phyloP scores from a whole-genome alignment of 176 grass and related monocot species.

The Leersia perrieri region DNA sequence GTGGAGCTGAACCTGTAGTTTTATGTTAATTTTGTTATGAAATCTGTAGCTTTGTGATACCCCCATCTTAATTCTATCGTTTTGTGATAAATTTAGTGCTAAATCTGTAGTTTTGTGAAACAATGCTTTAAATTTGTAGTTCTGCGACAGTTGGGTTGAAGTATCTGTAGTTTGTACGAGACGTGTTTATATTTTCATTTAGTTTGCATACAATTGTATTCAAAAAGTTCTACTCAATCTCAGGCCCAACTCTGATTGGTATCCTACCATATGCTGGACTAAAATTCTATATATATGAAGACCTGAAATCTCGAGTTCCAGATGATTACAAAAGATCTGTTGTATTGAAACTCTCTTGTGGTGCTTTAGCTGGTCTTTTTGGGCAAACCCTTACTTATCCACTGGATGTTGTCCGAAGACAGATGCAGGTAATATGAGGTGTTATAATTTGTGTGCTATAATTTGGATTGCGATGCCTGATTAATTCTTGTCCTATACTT shows the following conservation, averaged over 20 bases:
- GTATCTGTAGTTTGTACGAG: too few species aligned
- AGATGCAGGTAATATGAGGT: slow-evolving; percentile 99
- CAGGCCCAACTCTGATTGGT: slow-evolving; percentile 80
- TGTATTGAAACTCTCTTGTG: slow-evolving; percentile 71
- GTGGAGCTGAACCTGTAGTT: too few species aligned
- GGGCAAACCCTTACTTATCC: slow-evolving; percentile 98
- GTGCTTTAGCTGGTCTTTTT: slow-evolving; percentile 96
- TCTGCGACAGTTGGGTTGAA: too few species aligned
- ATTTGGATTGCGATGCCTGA: not conserved
- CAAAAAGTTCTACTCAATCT: not conserved
- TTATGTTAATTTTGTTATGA: too few species aligned
- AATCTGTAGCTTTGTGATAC: too few species aligned
- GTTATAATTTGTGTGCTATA: not conserved
- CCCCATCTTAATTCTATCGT: too few species aligned
- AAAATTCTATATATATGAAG: slow-evolving; percentile 98
- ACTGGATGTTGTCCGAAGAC: slow-evolving; percentile 91
- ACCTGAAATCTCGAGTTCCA: slow-evolving; percentile 77
- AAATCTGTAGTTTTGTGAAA: too few species aligned
- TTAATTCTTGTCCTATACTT: slow-evolving; percentile 16
- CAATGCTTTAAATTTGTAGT: too few species aligned
- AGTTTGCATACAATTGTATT: not conserved
- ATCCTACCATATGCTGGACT: slow-evolving; percentile 99
- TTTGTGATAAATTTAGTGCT: too few species aligned
- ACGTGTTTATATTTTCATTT: not conserved
- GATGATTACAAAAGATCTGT: slow-evolving; percentile 91